Percentiles rank a stretch among this genome's conserved stretches.
Conservation (phyloP, 805 yeast genomes). For the Candida nonsorbophila region DNA sequence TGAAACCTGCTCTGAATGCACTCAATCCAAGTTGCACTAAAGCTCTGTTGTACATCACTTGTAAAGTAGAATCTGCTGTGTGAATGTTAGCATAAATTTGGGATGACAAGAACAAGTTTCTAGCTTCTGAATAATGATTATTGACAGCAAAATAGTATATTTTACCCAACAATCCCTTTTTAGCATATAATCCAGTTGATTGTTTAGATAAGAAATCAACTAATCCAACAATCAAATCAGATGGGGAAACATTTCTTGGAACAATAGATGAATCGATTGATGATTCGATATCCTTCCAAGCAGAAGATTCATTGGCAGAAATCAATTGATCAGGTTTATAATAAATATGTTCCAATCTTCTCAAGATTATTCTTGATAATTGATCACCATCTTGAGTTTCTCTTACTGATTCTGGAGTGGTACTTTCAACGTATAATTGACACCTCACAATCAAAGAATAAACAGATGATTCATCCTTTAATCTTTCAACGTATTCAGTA, state of each 20-base stretch:
- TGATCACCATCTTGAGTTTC: conserved; percentile 46
- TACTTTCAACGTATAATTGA: conserved; percentile 77
- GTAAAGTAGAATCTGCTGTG: conserved; percentile 78
- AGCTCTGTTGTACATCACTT: conserved; percentile 91
- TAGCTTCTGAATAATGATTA: conserved; percentile 76
- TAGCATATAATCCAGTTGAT: conserved; percentile 62
- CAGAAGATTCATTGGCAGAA: conserved; percentile 57
- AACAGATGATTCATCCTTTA: conserved; percentile 77
- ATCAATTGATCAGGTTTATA: conserved; percentile 83
- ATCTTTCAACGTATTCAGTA: conserved; percentile 84
- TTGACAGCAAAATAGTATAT: conserved; percentile 90
- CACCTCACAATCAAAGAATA: conserved; percentile 76
- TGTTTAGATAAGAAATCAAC: conserved; percentile 59
- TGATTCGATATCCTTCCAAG: conserved; percentile 55
- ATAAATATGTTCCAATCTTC: conserved; percentile 89
- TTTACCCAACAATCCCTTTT: conserved; percentile 78
- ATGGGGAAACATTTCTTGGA: conserved; percentile 32
- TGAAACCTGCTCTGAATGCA: conserved; percentile 87
- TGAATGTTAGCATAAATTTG: conserved; percentile 81
- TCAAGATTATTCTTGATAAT: conserved; percentile 67
- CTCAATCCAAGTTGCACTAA: conserved; percentile 92
- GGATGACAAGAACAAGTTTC: conserved; percentile 82
- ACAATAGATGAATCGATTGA: conserved; percentile 22
- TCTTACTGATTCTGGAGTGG: conserved; percentile 38
- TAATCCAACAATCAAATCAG: conserved; percentile 56